A percentile compares a stretch with the other conserved stretches of the same genome.
These are phyloP conservation scores for Trichoderma parareesei DNA, from an alignment of 495 filamentous ascomycete genomes.

Conservation along the genomic window DNA sequence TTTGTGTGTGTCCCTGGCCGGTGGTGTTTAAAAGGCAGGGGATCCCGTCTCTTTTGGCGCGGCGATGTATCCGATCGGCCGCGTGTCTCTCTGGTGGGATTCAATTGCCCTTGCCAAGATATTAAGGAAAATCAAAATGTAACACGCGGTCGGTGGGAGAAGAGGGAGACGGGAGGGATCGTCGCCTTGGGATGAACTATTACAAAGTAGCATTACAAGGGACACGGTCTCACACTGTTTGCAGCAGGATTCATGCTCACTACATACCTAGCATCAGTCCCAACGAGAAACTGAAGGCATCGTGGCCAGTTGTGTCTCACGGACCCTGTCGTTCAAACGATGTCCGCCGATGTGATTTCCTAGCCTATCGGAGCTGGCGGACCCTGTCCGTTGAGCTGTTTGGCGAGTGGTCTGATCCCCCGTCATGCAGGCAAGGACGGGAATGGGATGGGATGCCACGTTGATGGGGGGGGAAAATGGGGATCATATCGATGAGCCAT, in stretches of 20 bases:
- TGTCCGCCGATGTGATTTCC: neutral
- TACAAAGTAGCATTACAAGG: neutral
- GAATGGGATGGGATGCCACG: neutral
- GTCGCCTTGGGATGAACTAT: neutral
- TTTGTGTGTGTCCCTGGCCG: too few relatives aligned
- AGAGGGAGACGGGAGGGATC: neutral
- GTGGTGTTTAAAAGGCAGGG: too few relatives aligned
- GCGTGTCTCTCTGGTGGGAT: neutral
- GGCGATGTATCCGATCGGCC: neutral
- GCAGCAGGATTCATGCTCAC: too few relatives aligned
- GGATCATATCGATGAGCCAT: too few relatives aligned
- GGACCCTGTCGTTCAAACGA: too few relatives aligned
- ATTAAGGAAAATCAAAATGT: neutral
- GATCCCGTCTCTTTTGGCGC: too few relatives aligned
- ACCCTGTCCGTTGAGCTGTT: neutral
- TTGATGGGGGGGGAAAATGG: too few relatives aligned
- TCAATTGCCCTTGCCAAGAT: neutral
- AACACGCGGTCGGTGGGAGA: neutral
- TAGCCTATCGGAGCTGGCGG: conserved; percentile 5
- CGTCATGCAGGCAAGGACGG: neutral
- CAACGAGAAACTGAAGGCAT: too few relatives aligned
- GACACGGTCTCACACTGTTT: neutral
- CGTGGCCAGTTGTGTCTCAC: too few relatives aligned
- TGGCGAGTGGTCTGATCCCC: neutral
- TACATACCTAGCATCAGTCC: too few relatives aligned